phyloP scores from a whole-genome alignment of 306 rosid species.

The Chamaecrista fasciculata region DNA sequence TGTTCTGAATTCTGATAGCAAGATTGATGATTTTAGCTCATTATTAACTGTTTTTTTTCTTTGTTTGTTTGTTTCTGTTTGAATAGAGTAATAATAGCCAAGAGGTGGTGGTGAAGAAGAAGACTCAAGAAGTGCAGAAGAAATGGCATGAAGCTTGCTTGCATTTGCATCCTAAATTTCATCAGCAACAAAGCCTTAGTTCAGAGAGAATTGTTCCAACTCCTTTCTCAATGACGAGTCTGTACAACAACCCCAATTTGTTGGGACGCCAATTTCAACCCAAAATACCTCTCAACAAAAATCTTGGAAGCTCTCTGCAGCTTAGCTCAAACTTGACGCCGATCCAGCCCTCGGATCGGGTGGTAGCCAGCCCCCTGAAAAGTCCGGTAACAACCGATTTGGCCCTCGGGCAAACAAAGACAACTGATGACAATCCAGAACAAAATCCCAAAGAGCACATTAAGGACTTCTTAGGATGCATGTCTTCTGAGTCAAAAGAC shows the following conservation, averaged over 20 bases:
- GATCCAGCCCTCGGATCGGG: slow-evolving; percentile 43
- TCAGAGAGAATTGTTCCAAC: slow-evolving; percentile 53
- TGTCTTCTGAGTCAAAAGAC: slow-evolving; percentile 67
- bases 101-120: slow-evolving; percentile 55
- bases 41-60: slow-evolving; percentile 12
- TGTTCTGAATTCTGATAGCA: background rate
- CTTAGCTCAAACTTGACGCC: slow-evolving; percentile 45
- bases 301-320: slow-evolving; percentile 57
- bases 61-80: slow-evolving; percentile 32
- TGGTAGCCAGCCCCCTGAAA: slow-evolving; percentile 30
- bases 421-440: slow-evolving; percentile 33
- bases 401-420: slow-evolving; percentile 70
- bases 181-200: slow-evolving; percentile 50
- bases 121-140: slow-evolving; percentile 66
- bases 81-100: slow-evolving; percentile 42
- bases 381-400: slow-evolving; percentile 78
- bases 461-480: slow-evolving; percentile 68
- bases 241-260: slow-evolving; percentile 54
- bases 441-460: slow-evolving; percentile 47
- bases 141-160: slow-evolving; percentile 79
- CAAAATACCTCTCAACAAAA: slow-evolving; percentile 59
- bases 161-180: slow-evolving; percentile 76
- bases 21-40: background rate
- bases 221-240: slow-evolving; percentile 53
- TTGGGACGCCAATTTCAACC: slow-evolving; percentile 60